Conservation (phyloP, 2,329 filamentous ascomycete genomes). For the Bipolaris bicolor region DNA sequence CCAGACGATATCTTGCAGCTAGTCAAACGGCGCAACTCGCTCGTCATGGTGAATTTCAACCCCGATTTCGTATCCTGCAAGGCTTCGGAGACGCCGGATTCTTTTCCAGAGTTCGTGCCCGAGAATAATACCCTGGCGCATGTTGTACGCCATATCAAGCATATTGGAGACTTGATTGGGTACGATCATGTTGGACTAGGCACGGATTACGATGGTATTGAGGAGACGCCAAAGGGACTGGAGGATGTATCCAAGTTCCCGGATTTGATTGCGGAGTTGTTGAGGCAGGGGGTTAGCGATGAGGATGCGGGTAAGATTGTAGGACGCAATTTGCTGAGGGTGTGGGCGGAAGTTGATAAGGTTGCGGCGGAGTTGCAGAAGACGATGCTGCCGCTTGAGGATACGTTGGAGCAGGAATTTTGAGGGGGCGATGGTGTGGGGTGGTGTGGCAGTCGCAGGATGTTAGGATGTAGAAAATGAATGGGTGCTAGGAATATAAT, state of each 20-base stretch:
- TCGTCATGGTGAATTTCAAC: conserved; percentile 92
- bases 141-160: conserved; percentile 78
- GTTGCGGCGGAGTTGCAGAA: conserved; percentile 71
- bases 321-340: conserved; percentile 80
- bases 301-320: conserved; percentile 75
- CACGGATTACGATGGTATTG: conserved; percentile 86
- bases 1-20: conserved; percentile 81
- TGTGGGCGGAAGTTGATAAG: conserved; percentile 79
- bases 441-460: too few species aligned
- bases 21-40: conserved; percentile 72
- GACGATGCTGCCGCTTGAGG: conserved; percentile 52
- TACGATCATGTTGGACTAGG: conserved; percentile 88
- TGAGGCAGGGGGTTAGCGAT: conserved; percentile 75
- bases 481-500: too few species aligned
- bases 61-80: conserved; percentile 83
- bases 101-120: conserved; percentile 71
- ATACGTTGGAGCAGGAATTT: conserved; percentile 41
- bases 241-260: conserved; percentile 88
- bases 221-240: conserved; percentile 70
- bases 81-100: conserved; percentile 63
- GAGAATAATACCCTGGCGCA: conserved; percentile 75
- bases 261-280: conserved; percentile 74
- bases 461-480: too few species aligned
- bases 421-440: neutral
- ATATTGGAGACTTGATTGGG: conserved; percentile 83